Base-by-base conservation (phyloP, 2,329 filamentous ascomycete species). In the Periglandula ipomoeae region DNA sequence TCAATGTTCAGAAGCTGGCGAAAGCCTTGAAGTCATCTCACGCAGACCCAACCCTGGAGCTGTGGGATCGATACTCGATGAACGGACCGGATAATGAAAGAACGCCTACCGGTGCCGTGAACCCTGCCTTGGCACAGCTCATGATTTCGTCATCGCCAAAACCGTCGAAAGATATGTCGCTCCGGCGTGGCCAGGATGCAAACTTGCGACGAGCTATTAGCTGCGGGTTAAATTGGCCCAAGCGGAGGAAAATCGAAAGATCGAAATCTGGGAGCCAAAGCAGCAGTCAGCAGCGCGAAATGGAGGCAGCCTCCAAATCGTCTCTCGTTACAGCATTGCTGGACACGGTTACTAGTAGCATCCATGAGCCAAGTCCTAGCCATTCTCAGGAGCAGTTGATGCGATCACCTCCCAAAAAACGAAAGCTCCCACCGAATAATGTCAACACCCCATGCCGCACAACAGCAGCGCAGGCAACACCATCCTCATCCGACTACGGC, bases 41-140 rank as follows among this genome's bases (percentile, higher is more conserved):
- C 54, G 76, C 81, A 27, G 85, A 90, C 58, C 84, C 87, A 34
- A 85, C 84, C 2, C 66, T 84, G 27, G 85, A 90, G 54, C 66
- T 90, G 2, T 91, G 87, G 87, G 86, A 85, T 56, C 81, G 84
- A 46, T 89, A 87, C 60, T 78, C 84, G 34, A 65, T 80, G 15
- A 64, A 60, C 34, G 61, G 47, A 68, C 52, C 54, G 23, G 72
- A 58, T 69, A 74, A 53, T 64, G 66, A 47, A 61, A 70, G 13
- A 65, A 73, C 52, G 56, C 66, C 46, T 64, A 66, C 40, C 1
- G 76, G 76, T 19, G 64, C 73, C 39, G 64, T 70, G 38, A 81
- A 80, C 56, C 78, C 79, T 35, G 69, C 75, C 15, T 70, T 87
- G 22, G 77, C 79, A 44, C 78, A 85, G 48, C 69, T 88, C 23